These are phyloP conservation scores for Candida awuae DNA, from an alignment of 805 yeast genomes.

Conservation along the genomic window DNA sequence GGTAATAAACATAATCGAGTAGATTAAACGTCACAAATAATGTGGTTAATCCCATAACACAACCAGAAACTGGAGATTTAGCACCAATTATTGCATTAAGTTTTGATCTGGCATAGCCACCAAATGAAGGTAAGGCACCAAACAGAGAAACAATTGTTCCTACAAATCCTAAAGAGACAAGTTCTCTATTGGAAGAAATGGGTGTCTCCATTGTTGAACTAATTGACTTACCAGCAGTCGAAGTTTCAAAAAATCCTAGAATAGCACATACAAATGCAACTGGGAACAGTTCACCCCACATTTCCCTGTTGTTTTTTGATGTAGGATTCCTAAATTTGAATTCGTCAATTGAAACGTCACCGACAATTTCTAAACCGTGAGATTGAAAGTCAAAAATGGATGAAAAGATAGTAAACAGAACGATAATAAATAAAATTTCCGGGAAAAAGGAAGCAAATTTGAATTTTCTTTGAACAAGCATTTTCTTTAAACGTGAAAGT, in stretches of 20 bases:
- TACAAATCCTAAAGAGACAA: slow-evolving; percentile 79
- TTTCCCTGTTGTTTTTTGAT: slow-evolving; percentile 34
- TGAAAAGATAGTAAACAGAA: slow-evolving; percentile 49
- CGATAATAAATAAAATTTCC: slow-evolving; percentile 74
- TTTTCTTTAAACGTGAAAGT: slow-evolving; percentile 35
- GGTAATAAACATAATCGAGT: slow-evolving; percentile 54
- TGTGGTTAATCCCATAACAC: slow-evolving; percentile 71
- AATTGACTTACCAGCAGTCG: slow-evolving; percentile 84
- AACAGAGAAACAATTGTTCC: slow-evolving; percentile 53
- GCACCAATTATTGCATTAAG: slow-evolving; percentile 86
- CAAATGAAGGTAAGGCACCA: slow-evolving; percentile 83
- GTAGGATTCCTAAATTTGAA: slow-evolving; percentile 55
- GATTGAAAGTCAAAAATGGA: slow-evolving; percentile 37
- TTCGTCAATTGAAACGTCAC: slow-evolving; percentile 48
- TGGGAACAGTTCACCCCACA: slow-evolving; percentile 50
- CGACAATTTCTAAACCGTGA: slow-evolving; percentile 61
- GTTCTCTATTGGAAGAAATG: slow-evolving; percentile 79
- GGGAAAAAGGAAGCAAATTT: slow-evolving; percentile 61
- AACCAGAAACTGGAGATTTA: slow-evolving; percentile 75
- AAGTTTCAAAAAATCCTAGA: slow-evolving; percentile 86
- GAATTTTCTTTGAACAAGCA: slow-evolving; percentile 26
- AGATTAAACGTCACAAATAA: slow-evolving; percentile 54
- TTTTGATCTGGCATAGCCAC: slow-evolving; percentile 92
- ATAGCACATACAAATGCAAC: slow-evolving; percentile 73
- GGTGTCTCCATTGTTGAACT: slow-evolving; percentile 67